Conservation (phyloP, 208 protist species). For the Leishmania major region DNA sequence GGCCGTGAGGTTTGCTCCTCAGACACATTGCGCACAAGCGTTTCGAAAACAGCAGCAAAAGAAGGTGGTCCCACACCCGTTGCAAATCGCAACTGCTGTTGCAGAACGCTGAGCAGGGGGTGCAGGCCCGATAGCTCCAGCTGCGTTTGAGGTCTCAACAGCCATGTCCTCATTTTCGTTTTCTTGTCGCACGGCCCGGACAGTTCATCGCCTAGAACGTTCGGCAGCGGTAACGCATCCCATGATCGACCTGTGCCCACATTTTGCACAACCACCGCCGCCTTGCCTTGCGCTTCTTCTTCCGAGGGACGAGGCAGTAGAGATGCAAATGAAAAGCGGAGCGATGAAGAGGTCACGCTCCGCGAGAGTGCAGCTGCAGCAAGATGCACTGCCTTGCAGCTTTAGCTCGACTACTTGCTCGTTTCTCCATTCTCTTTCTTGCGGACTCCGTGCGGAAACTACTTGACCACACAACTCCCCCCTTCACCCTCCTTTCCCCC, state of each 20-base stretch:
- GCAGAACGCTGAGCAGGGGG: background rate
- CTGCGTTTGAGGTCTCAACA: background rate
- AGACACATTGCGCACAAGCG: background rate
- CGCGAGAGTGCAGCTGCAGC: background rate
- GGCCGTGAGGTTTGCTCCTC: background rate
- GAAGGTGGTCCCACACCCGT: background rate
- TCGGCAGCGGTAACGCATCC: background rate
- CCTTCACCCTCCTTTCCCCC: background rate
- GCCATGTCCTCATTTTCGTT: background rate
- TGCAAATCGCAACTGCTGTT: background rate
- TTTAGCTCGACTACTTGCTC: background rate
- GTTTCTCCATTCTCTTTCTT: background rate
- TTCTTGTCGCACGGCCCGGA: background rate
- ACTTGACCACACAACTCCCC: background rate
- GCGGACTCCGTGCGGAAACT: background rate
- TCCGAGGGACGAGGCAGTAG: background rate
- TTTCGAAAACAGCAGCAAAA: background rate
- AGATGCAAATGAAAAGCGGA: background rate
- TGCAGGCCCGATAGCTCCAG: background rate
- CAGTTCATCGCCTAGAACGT: background rate
- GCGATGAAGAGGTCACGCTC: background rate
- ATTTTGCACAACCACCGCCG: background rate
- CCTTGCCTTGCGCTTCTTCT: background rate
- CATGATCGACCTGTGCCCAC: too few species aligned
- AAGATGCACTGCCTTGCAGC: background rate